Conservation (phyloP, 805 yeast genomes). For the Phaffomyces opuntiae region DNA sequence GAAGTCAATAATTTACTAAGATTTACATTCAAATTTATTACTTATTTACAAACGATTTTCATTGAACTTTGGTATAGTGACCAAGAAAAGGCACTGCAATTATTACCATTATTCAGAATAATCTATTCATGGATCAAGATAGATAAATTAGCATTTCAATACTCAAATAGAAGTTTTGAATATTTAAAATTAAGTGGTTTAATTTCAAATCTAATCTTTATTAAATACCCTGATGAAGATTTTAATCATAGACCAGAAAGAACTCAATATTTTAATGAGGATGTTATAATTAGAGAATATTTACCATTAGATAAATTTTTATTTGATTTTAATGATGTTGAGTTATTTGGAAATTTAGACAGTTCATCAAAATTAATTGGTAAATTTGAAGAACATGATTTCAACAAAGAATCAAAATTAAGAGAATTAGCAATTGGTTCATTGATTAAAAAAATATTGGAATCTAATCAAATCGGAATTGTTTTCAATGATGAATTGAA, state of each 20-base stretch:
- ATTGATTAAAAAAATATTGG: slow-evolving; percentile 24
- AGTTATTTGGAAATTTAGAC: slow-evolving; percentile 12
- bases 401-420: slow-evolving; percentile 24
- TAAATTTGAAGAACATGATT: slow-evolving; percentile 20
- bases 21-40: slow-evolving; percentile 35
- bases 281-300: slow-evolving; percentile 55
- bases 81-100: slow-evolving; percentile 11
- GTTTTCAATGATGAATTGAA: slow-evolving; percentile 15
- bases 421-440: slow-evolving; percentile 30
- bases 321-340: slow-evolving; percentile 52
- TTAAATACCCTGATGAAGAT: slow-evolving; percentile 6
- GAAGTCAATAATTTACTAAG: slow-evolving; percentile 24
- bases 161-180: slow-evolving; percentile 25
- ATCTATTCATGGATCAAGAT: slow-evolving; percentile 52
- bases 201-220: slow-evolving; percentile 24
- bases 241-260: slow-evolving; percentile 36
- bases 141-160: slow-evolving; percentile 35
- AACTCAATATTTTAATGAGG: slow-evolving; percentile 54
- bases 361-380: slow-evolving; percentile 19
- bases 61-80: slow-evolving; percentile 24
- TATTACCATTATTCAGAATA: slow-evolving; percentile 39
- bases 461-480: slow-evolving; percentile 25
- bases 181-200: slow-evolving; percentile 27
- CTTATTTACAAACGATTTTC: slow-evolving; percentile 26
- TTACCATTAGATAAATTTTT: slow-evolving; percentile 45